phyloP scores from a whole-genome alignment of 257 asterid species.

The Orobanche coerulescens region DNA sequence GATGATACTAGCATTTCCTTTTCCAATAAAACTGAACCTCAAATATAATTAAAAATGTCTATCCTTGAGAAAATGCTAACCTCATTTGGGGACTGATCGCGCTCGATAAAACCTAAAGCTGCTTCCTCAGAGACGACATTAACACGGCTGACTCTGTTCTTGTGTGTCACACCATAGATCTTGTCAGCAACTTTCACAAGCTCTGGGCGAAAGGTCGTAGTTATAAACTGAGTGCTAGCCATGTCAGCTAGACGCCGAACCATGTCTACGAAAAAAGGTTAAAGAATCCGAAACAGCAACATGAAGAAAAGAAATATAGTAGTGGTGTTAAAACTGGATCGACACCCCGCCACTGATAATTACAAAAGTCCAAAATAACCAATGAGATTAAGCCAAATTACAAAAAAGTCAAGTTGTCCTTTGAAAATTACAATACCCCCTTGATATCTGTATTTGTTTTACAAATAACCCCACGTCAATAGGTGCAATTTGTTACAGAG shows the following conservation, averaged over 20 bases:
- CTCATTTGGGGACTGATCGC: constrained; percentile 83
- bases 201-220: constrained; percentile 86
- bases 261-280: constrained; percentile 61
- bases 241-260: constrained; percentile 87
- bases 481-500: too few species aligned
- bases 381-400: background rate
- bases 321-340: background rate
- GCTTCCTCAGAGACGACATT: constrained; percentile 63
- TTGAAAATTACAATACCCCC: too few species aligned
- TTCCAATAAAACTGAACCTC: background rate
- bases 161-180: constrained; percentile 87
- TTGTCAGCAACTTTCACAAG: constrained; percentile 97
- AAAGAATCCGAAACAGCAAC: constrained; percentile 28
- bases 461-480: too few species aligned
- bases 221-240: constrained; percentile 84
- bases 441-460: too few species aligned
- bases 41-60: background rate
- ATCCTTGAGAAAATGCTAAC: constrained; percentile 24
- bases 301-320: background rate
- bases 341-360: too few species aligned
- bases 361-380: too few species aligned
- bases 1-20: background rate
- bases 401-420: background rate
- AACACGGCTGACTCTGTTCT: constrained; percentile 81
- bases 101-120: constrained; percentile 81